Conservation (phyloP, 495 filamentous ascomycete species). For the Penicillium egyptiacum region DNA sequence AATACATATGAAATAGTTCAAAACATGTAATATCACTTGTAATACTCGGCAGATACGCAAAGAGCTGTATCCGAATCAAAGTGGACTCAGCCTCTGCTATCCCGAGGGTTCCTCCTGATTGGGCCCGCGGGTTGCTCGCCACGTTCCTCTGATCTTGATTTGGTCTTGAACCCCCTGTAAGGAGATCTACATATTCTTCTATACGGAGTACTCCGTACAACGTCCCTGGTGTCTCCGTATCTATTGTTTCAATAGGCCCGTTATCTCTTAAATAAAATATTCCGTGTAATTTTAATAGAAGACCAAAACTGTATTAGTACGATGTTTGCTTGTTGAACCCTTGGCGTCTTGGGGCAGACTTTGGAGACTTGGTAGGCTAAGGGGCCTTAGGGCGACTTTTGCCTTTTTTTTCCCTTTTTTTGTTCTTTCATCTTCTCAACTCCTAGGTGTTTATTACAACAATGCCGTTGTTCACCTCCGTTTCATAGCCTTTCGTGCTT, state of each 20-base stretch:
- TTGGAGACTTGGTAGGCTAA: neutral
- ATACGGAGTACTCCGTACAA: no score
- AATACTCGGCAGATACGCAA: neutral
- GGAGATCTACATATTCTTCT: neutral
- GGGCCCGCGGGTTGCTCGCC: neutral
- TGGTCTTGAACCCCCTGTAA: neutral
- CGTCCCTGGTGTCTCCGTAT: no score
- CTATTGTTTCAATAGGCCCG: neutral
- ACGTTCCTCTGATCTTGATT: neutral
- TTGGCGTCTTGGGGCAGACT: neutral
- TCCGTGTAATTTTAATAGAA: neutral
- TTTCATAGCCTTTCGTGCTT: conserved; percentile 8
- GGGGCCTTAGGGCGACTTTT: neutral
- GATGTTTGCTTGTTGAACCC: neutral
- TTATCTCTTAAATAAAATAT: neutral
- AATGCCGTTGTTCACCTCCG: neutral
- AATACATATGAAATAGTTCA: neutral
- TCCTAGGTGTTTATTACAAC: neutral
- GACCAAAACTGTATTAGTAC: neutral
- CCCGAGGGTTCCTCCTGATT: neutral
- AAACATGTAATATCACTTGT: neutral
- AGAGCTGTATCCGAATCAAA: neutral
- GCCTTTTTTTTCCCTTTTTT: neutral
- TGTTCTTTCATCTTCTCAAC: neutral
- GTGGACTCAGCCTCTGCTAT: neutral